Percentiles rank a stretch among this genome's conserved stretches.
Conservation (phyloP, 345 rosid species). For the Garcia nutans region DNA sequence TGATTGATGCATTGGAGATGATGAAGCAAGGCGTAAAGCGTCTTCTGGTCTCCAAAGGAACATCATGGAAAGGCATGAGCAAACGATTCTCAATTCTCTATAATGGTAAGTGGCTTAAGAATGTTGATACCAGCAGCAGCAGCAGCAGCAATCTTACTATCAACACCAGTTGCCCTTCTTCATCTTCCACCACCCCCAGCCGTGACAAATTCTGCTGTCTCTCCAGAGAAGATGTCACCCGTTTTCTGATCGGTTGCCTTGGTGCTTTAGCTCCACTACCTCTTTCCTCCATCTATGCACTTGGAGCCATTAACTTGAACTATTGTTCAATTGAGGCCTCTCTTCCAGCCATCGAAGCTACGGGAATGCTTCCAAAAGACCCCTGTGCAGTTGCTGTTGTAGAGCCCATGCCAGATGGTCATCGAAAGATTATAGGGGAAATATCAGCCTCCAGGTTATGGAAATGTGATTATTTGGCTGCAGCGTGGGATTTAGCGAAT, state of each 20-base stretch:
- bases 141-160: slow-evolving; percentile 37
- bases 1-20: slow-evolving; percentile 96
- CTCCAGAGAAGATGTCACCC: slow-evolving; percentile 87
- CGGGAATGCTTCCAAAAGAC: slow-evolving; percentile 51
- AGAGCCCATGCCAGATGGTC: slow-evolving; percentile 59
- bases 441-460: slow-evolving; percentile 88
- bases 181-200: slow-evolving; percentile 53
- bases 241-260: slow-evolving; percentile 91
- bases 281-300: slow-evolving; percentile 69
- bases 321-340: slow-evolving; percentile 66
- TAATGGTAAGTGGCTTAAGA: slow-evolving; percentile 89
- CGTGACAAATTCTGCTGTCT: slow-evolving; percentile 89
- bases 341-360: slow-evolving; percentile 64
- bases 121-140: slow-evolving; percentile 48
- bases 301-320: slow-evolving; percentile 65
- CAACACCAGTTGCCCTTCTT: slow-evolving; percentile 48
- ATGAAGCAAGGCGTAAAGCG: slow-evolving; percentile 96
- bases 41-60: slow-evolving; percentile 78
- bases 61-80: slow-evolving; percentile 91
- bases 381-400: slow-evolving; percentile 78
- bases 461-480: slow-evolving; percentile 91
- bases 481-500: slow-evolving; percentile 95
- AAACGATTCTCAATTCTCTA: slow-evolving; percentile 87
- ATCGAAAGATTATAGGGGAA: slow-evolving; percentile 76
- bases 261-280: slow-evolving; percentile 98